Evolutionary conservation across 2,329 filamentous ascomycete species (phyloP), one percentile per base, ranked within the genome.

Genomic region (Fusarium sp.): DNA sequence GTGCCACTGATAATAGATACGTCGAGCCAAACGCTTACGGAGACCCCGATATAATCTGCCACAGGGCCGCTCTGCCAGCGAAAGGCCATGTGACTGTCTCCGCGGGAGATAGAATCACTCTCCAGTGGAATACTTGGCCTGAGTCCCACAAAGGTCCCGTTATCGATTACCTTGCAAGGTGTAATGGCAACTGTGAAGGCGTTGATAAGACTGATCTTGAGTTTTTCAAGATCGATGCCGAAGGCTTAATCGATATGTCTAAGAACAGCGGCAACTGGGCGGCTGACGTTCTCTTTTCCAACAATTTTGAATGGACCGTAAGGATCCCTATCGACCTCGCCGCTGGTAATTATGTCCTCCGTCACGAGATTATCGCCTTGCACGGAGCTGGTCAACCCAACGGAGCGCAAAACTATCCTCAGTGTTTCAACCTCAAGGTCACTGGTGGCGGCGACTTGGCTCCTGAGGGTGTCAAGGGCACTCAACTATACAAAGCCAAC

Each of bases 201-300:
- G 86, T 84, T 57, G 84, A 86, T 77, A 86, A 88, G 77, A 79
- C 77, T 4, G 74, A 79, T 8, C 82, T 91, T 29, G 77, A 85
- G 68, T 91, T 86, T 78, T 87, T 89, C 84, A 92, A 92, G 84
- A 90, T 91, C 61, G 83, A 85, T 38, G 83, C 83, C 57, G 81
- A 77, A 33, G 89, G 89, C 59, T 81, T 88, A 26, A 79, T 85
- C 59, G 69, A 75, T 44, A 82, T 88, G 67, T 79, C 85, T 63
- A 74, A 80, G 64, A 80, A 78, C 44, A 80, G 75, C 50, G 69
- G 77, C 23, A 63, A 58, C 13, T 83, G 81, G 81, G 77, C 76
- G 3, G 68, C 79, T 6, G 76, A 77, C 58, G 75, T 83, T 2
- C 77, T 88, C 59, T 83, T 86, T 68, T 70, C 77, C 42, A 76